Conservation (phyloP, 1,284 basidiomycete species). For the Agaricales sp. region DNA sequence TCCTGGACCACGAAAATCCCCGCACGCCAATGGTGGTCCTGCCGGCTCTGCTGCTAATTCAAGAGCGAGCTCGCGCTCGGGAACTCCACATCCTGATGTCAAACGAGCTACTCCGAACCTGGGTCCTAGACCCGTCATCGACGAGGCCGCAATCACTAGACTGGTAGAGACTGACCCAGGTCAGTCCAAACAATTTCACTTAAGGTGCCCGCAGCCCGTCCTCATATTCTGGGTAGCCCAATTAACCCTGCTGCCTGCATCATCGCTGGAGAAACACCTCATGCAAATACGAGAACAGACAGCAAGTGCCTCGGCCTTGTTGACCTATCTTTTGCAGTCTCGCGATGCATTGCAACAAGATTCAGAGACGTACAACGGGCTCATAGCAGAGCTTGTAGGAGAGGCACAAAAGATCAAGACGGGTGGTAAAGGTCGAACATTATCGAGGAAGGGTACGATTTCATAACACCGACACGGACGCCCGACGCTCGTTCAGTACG, state of each 20-base stretch:
- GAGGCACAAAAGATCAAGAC: conserved; percentile 74
- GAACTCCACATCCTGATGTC: conserved; percentile 44
- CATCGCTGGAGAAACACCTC: conserved; percentile 55
- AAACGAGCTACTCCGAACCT: conserved; percentile 36
- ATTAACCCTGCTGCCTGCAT: conserved; percentile 58
- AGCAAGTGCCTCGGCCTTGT: conserved; percentile 57
- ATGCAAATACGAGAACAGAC: conserved; percentile 60
- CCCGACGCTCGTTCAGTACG: background rate
- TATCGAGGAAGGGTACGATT: conserved; percentile 34
- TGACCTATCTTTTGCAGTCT: conserved; percentile 75
- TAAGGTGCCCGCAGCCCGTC: conserved; percentile 1
- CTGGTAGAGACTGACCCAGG: conserved; percentile 63
- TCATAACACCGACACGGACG: background rate
- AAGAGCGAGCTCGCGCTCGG: conserved; percentile 37
- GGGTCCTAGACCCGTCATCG: conserved; percentile 63
- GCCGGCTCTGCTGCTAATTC: conserved; percentile 27
- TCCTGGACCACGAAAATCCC: conserved; percentile 43
- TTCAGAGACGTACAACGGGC: conserved; percentile 73
- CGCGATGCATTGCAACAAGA: conserved; percentile 82
- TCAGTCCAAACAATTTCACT: conserved; percentile 23
- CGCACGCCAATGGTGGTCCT: conserved; percentile 24
- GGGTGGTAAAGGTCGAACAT: conserved; percentile 35
- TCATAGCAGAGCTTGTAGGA: conserved; percentile 74
- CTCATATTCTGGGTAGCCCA: conserved; percentile 38
- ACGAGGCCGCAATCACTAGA: conserved; percentile 51